Base-by-base conservation (phyloP, 2,329 filamentous ascomycete genomes). In the Colletotrichum filicis region DNA sequence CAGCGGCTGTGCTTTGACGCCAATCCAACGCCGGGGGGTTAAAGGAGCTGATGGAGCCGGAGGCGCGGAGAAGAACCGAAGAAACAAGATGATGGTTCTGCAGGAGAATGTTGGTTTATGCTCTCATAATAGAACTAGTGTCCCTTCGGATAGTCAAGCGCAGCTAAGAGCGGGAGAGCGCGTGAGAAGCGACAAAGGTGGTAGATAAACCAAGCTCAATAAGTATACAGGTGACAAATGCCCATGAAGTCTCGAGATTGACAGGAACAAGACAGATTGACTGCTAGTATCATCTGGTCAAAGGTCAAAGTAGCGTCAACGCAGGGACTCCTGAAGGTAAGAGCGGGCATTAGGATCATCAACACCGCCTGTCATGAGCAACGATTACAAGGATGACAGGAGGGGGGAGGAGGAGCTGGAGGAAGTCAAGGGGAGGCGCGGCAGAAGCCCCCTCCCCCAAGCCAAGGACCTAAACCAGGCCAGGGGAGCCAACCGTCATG, bases 401-500 rank as follows among this genome's bases (percentile, higher is more conserved):
- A 26, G 62, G 52, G 52, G 24, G 49, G 35, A 71, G 67, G 55
- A 37, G 62, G 55, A 32, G 26, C 16, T 49, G 32, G 32, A 46
- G 28, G 55, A 32, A n/a, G 42, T 49, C 42, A 49, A 11, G 55
- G 52, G 61, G 28, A 56, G 56, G 42, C 22, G 63, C n/a, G 46
- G 46, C 30, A 56, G 24, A 57, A 67, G 35, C 32, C 11, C 32
- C 11, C 32, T 26, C 37, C 8, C 24, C 9, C 37, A n/a, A 42
- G 57, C 57, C 64, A 65, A 65, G 60, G 53, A 70, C 56, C 70
- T 5, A 70, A 63, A 42, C 30, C 12, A 53, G 46, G 19, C 28
- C 42, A 58, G 57, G 22, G 24, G 24, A 68, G 42, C 42, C 59
- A 64, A 55, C 69, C 53, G 71, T 32, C 60, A 56, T 73, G 66